Base-by-base conservation (phyloP, 2,329 filamentous ascomycete species). In the Ophiostoma quercus region DNA sequence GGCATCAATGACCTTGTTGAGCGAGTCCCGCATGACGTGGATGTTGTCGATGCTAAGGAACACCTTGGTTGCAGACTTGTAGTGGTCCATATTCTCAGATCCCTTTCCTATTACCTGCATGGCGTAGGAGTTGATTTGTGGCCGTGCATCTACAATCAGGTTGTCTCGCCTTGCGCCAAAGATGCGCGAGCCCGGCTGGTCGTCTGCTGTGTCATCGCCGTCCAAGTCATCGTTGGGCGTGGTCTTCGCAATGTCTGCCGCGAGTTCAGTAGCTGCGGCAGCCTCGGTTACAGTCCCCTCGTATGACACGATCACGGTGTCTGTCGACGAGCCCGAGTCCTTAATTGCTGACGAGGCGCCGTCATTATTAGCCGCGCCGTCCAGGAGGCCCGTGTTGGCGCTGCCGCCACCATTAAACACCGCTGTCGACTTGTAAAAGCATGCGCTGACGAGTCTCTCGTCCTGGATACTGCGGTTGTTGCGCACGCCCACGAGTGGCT, bases 31-130 rank as follows among this genome's bases (percentile, higher is more conserved):
- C 95, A 99, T 99, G 72, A 97, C 93, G 77, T 99, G 95, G 71
- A 99, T 98, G 77, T 99, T 99, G 78, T 96, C 94, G 76, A 99
- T 99, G 73, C 92, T 95, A 70, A 99, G 85, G 77, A 96, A 99
- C 39, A 90, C 90, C 79, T 97, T 97, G 71, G 90, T 90, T 19
- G 93, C 92, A 76, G 94, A 94, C 72, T 90, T 92, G 81, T 99
- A 99, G 79, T 97, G 91, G 73, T 97, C 92, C 92, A 98, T 97
- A 76, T 97, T 97, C 79, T 99, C 95, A 0, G 94, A 97, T 1
- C 95, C 95, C 78, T 94, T 88, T 7, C 95, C 95, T 73, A 94
- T 89, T 3, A 94, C 92, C 78, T 97, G 94, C 86, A 97, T 98
- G 7, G 93, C 93, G 74, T 94, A 88, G 25, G 95, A 95, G 78